phyloP scores from a whole-genome alignment of 805 yeast genomes.

The Saccharomycopsis fodiens region DNA sequence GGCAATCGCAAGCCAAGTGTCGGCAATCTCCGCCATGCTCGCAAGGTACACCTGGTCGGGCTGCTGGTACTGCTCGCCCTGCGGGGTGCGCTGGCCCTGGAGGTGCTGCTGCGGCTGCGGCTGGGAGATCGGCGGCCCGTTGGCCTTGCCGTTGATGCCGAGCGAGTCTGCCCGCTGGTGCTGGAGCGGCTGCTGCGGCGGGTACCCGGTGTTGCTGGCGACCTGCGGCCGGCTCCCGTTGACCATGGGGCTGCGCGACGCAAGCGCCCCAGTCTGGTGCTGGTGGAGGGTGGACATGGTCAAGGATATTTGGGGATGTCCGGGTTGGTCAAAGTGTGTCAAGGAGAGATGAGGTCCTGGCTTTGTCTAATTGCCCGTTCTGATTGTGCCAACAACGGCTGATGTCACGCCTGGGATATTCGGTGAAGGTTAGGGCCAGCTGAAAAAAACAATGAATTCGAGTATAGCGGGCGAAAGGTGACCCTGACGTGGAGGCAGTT shows the following conservation, averaged over 20 bases:
- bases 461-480: neutral
- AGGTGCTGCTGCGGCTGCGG: neutral
- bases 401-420: too few species aligned
- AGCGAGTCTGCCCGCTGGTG: neutral
- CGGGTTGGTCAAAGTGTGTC: too few species aligned
- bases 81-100: slow-evolving; percentile 2
- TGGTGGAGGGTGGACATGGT: neutral
- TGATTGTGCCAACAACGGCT: too few species aligned
- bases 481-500: neutral
- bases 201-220: neutral
- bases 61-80: slow-evolving; percentile 22
- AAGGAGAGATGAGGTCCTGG: too few species aligned
- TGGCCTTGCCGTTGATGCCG: neutral
- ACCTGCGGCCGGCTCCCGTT: neutral
- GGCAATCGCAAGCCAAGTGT: slow-evolving; percentile 87
- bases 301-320: too few species aligned
- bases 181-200: neutral
- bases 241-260: slow-evolving; percentile 1
- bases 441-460: neutral
- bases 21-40: slow-evolving; percentile 48
- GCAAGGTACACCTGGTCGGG: slow-evolving; percentile 16
- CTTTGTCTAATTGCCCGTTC: too few species aligned
- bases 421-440: neutral
- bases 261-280: neutral
- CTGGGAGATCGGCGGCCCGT: neutral